Evolutionary conservation across 257 asterid species (phyloP).

Genomic region (Paraleonurus japonicus): DNA sequence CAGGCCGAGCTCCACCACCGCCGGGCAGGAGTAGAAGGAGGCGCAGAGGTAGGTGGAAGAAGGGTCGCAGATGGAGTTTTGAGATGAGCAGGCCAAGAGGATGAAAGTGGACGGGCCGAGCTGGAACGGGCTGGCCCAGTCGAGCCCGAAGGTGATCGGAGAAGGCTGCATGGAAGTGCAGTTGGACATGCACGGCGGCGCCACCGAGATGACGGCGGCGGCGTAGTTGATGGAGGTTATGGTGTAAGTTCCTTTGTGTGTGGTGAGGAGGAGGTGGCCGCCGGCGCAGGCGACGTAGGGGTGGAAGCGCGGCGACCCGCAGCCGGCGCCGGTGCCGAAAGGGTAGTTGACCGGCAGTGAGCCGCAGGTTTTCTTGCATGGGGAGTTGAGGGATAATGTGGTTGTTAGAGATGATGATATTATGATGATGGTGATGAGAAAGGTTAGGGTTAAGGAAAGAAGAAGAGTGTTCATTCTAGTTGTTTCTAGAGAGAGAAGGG

Average conservation of each 20-base stretch:
- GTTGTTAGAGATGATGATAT: background rate
- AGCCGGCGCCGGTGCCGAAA: slow-evolving; percentile 34
- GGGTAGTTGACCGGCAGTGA: slow-evolving; percentile 17
- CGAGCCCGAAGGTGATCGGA: slow-evolving; percentile 20
- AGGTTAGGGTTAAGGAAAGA: background rate
- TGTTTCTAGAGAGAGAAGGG: background rate
- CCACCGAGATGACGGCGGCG: slow-evolving; percentile 18
- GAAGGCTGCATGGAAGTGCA: slow-evolving; percentile 34
- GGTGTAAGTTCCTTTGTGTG: slow-evolving; percentile 27
- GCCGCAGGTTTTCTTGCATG: slow-evolving; percentile 36
- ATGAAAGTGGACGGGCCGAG: slow-evolving; percentile 31
- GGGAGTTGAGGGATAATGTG: background rate
- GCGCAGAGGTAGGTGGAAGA: slow-evolving; percentile 33
- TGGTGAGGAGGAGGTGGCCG: slow-evolving; percentile 30
- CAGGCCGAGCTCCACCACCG: slow-evolving; percentile 26
- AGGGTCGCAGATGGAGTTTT: slow-evolving; percentile 20
- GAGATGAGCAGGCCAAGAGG: slow-evolving; percentile 28
- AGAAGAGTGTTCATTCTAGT: slow-evolving; percentile 6
- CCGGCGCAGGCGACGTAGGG: slow-evolving; percentile 33
- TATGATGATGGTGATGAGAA: background rate
- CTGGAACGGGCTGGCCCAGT: slow-evolving; percentile 35
- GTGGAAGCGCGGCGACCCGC: slow-evolving; percentile 37
- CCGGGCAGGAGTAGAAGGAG: slow-evolving; percentile 31
- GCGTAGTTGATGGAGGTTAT: slow-evolving; percentile 25
- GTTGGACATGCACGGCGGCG: slow-evolving; percentile 35